These are phyloP conservation scores for Chaetomiaceae sp. DNA, from an alignment of 2,329 filamentous ascomycete genomes.

Conservation along the genomic window DNA sequence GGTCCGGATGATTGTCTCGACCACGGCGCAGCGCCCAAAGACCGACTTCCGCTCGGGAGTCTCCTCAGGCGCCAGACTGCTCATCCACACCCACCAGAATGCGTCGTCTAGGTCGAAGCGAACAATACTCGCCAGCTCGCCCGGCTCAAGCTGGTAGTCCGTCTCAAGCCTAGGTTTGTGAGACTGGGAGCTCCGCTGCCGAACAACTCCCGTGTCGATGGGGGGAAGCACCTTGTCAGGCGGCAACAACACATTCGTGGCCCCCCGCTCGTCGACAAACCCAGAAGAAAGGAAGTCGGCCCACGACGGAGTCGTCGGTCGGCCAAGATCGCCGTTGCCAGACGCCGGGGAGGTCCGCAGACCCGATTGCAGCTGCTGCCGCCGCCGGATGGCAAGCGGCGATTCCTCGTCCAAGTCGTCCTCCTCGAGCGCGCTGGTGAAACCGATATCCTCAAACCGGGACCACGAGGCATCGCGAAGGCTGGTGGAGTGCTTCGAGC, in stretches of 20 bases:
- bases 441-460: constrained; percentile 91
- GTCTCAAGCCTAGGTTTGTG: constrained; percentile 69
- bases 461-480: constrained; percentile 90
- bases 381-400: constrained; percentile 37
- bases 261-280: constrained; percentile 73
- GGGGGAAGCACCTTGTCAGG: constrained; percentile 89
- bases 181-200: constrained; percentile 83
- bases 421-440: constrained; percentile 70
- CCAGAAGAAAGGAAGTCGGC: constrained; percentile 95
- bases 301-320: constrained; percentile 96
- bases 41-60: constrained; percentile 79
- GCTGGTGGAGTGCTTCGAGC: constrained; percentile 65
- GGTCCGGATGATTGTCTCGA: constrained; percentile 78
- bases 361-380: constrained; percentile 37
- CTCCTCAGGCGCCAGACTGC: constrained; percentile 87
- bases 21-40: constrained; percentile 87
- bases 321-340: constrained; percentile 60
- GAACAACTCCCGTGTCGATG: constrained; percentile 59
- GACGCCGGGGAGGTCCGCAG: constrained; percentile 65
- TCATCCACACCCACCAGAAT: constrained; percentile 99
- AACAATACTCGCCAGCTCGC: constrained; percentile 89
- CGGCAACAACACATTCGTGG: constrained; percentile 71
- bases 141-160: constrained; percentile 71
- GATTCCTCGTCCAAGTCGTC: constrained; percentile 61
- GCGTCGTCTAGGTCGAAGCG: constrained; percentile 84